Percentiles rank a stretch among this genome's conserved stretches.
phyloP scores from a whole-genome alignment of 2,329 filamentous ascomycete genomes.

The Paecilomyces niveus region DNA sequence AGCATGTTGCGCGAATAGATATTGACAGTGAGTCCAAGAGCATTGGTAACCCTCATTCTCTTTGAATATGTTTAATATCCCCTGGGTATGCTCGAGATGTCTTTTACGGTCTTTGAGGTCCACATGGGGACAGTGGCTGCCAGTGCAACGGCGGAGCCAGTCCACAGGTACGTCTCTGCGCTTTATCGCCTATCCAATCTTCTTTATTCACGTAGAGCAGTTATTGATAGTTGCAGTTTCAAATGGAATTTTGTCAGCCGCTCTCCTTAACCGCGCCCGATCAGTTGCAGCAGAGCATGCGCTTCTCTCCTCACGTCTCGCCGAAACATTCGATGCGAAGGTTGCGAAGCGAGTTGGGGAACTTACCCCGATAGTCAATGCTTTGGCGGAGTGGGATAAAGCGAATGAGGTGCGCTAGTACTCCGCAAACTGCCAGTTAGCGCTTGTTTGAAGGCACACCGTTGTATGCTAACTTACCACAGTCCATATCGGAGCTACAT shows the following conservation, averaged over 20 bases:
- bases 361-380: conserved; percentile 44
- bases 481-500: conserved; percentile 62
- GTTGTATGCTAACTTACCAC: conserved; percentile 5
- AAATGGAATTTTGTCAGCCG: conserved; percentile 42
- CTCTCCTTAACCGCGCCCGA: conserved; percentile 50
- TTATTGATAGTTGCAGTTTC: conserved; percentile 6
- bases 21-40: not conserved
- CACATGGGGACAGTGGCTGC: conserved; percentile 15
- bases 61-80: conserved; percentile 30
- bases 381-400: conserved; percentile 51
- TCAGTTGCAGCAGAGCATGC: conserved; percentile 50
- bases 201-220: not conserved
- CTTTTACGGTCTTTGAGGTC: conserved; percentile 32
- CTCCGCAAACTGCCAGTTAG: too few relatives aligned
- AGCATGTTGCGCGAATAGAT: not conserved
- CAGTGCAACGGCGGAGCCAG: conserved; percentile 16
- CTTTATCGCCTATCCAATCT: not conserved
- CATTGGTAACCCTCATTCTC: conserved; percentile 2
- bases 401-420: conserved; percentile 45
- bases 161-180: conserved; percentile 20
- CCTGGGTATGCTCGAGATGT: conserved; percentile 44
- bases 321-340: conserved; percentile 48
- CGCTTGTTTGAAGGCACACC: conserved; percentile 5
- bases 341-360: conserved; percentile 54
- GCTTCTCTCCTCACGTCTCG: conserved; percentile 45